phyloP scores from a whole-genome alignment of 148 eudicot genomes.

The Silene latifolia region DNA sequence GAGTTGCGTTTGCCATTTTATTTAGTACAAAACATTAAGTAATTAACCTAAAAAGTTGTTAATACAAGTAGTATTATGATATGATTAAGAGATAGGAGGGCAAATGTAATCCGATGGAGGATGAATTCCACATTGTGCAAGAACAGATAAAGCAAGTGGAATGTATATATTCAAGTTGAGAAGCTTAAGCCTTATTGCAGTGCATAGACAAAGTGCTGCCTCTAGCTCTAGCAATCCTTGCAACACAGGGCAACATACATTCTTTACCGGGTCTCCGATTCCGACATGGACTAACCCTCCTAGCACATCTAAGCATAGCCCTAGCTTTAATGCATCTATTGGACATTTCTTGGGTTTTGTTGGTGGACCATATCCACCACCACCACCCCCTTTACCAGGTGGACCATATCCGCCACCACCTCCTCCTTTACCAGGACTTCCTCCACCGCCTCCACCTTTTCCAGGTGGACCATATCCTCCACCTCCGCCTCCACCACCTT shows the following conservation, averaged over 20 bases:
- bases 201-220: conserved; percentile 91
- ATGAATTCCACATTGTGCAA: conserved; percentile 63
- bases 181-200: conserved; percentile 73
- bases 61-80: not conserved
- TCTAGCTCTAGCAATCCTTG: conserved; percentile 85
- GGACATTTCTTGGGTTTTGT: conserved; percentile 52
- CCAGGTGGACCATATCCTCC: conserved; percentile 15
- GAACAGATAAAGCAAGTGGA: conserved; percentile 69
- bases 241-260: conserved; percentile 82
- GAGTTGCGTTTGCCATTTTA: not conserved
- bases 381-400: conserved; percentile 19
- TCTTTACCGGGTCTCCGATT: conserved; percentile 65
- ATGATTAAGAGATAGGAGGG: conserved; percentile 39
- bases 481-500: conserved; percentile 14
- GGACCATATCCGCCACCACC: conserved; percentile 21
- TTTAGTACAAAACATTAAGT: no score
- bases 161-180: conserved; percentile 68
- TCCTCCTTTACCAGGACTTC: conserved; percentile 17
- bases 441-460: conserved; percentile 24
- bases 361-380: conserved; percentile 31
- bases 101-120: conserved; percentile 66
- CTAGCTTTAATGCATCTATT: conserved; percentile 73
- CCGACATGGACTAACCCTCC: conserved; percentile 90
- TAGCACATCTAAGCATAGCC: conserved; percentile 78
- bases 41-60: not conserved